These are phyloP conservation scores for Heliocybe sulcata DNA, from an alignment of 1,284 basidiomycete species.

Conservation along the genomic window DNA sequence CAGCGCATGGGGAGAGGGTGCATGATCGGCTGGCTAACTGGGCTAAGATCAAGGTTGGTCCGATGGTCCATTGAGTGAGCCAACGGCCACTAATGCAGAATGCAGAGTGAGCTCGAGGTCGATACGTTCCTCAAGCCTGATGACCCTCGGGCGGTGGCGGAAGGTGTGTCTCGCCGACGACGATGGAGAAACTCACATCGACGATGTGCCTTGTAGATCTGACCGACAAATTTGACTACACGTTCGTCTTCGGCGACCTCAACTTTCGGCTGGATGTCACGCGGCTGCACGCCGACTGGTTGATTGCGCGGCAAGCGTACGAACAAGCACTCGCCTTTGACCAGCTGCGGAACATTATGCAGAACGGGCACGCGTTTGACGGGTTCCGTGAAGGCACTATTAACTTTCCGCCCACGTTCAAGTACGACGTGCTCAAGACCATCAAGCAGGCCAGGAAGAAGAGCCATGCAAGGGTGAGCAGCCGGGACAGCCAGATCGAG, in stretches of 20 bases:
- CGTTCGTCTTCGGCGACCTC: slow-evolving; percentile 78
- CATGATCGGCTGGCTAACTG: slow-evolving; percentile 65
- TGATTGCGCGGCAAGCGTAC: slow-evolving; percentile 49
- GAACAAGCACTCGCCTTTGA: slow-evolving; percentile 73
- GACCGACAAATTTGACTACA: slow-evolving; percentile 78
- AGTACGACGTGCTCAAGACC: slow-evolving; percentile 67
- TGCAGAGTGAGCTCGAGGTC: slow-evolving; percentile 52
- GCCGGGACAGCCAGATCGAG: slow-evolving; percentile 23
- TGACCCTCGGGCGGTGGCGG: slow-evolving; percentile 56
- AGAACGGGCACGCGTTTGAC: slow-evolving; percentile 45
- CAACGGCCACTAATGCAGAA: slow-evolving; percentile 1
- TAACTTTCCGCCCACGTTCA: slow-evolving; percentile 78
- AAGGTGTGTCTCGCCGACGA: slow-evolving; percentile 38
- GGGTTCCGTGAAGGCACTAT: slow-evolving; percentile 71
- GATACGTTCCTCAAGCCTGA: slow-evolving; percentile 57
- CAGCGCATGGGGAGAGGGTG: slow-evolving; percentile 71
- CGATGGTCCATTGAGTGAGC: not conserved
- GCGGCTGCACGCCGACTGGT: slow-evolving; percentile 67
- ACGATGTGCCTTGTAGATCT: slow-evolving; percentile 40
- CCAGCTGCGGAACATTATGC: slow-evolving; percentile 70
- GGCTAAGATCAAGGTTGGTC: slow-evolving; percentile 63
- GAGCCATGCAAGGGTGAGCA: slow-evolving; percentile 8
- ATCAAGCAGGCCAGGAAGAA: slow-evolving; percentile 39
- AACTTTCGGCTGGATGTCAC: slow-evolving; percentile 74
- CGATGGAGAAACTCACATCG: slow-evolving; percentile 1